Evolutionary conservation across 2,329 filamentous ascomycete species (phyloP).

Genomic region (Neofusicoccum parvum): DNA sequence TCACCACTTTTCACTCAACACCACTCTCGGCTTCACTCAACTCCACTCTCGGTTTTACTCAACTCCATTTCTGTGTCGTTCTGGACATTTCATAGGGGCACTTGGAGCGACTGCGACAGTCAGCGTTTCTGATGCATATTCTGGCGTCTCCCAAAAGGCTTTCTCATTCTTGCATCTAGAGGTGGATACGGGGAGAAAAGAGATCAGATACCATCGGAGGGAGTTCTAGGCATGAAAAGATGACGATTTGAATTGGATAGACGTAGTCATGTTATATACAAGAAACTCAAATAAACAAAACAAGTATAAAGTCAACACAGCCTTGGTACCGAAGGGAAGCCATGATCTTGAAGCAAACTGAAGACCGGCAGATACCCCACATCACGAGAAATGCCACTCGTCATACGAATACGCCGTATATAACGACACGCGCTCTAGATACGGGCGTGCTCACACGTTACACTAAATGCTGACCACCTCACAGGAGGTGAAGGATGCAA

Average conservation of each 20-base stretch:
- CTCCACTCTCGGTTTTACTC: not conserved
- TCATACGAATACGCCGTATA: too few relatives aligned
- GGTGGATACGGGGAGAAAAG: not conserved
- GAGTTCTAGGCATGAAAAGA: not conserved
- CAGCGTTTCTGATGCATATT: not conserved
- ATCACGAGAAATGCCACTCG: too few relatives aligned
- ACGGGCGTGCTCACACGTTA: too few relatives aligned
- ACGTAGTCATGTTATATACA: not conserved
- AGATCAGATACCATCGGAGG: not conserved
- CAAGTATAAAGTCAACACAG: not conserved
- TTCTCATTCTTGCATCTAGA: constrained; percentile 9
- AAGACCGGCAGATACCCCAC: not conserved
- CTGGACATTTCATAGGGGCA: not conserved
- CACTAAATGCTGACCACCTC: not conserved
- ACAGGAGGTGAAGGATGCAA: not conserved
- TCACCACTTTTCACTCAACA: too few relatives aligned
- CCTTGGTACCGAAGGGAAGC: not conserved
- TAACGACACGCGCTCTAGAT: too few relatives aligned
- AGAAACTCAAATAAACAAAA: too few relatives aligned
- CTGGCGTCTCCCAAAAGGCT: not conserved
- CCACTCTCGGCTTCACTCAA: too few relatives aligned
- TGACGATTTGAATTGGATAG: not conserved
- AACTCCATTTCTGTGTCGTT: not conserved
- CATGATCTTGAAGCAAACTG: not conserved
- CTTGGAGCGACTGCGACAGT: not conserved